Percentiles rank a stretch among this genome's conserved stretches.
Conservation (phyloP, 2,329 filamentous ascomycete genomes). For the Curvularia lunata region DNA sequence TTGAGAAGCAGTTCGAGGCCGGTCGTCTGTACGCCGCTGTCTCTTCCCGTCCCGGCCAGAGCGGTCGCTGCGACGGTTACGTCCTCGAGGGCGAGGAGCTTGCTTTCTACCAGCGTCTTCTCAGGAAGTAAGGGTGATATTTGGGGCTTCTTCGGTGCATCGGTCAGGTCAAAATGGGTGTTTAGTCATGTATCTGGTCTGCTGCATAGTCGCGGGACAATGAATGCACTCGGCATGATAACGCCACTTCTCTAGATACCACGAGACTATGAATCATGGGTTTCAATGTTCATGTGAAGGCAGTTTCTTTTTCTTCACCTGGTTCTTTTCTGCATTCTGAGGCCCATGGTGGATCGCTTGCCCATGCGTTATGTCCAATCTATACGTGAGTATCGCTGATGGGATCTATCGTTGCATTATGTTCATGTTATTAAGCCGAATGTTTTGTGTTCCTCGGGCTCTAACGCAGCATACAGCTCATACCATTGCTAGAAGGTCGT, state of each 20-base stretch:
- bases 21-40: constrained; percentile 96
- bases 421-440: neutral
- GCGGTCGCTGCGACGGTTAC: constrained; percentile 95
- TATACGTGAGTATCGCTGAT: neutral
- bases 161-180: constrained; percentile 51
- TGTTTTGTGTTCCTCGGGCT: neutral
- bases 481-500: too few species aligned
- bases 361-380: neutral
- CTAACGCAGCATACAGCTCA: too few species aligned
- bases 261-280: constrained; percentile 48
- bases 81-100: constrained; percentile 99
- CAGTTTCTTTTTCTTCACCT: neutral
- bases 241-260: constrained; percentile 50
- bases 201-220: constrained; percentile 46
- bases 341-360: neutral
- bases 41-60: constrained; percentile 93
- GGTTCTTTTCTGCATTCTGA: neutral
- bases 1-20: constrained; percentile 99
- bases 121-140: constrained; percentile 81
- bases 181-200: constrained; percentile 51
- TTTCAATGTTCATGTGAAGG: constrained; percentile 39
- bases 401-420: neutral
- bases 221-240: constrained; percentile 48
- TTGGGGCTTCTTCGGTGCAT: constrained; percentile 50
- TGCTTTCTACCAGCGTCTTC: constrained; percentile 99